Conservation (phyloP, 2,329 filamentous ascomycete species). For the Fusarium musae region DNA sequence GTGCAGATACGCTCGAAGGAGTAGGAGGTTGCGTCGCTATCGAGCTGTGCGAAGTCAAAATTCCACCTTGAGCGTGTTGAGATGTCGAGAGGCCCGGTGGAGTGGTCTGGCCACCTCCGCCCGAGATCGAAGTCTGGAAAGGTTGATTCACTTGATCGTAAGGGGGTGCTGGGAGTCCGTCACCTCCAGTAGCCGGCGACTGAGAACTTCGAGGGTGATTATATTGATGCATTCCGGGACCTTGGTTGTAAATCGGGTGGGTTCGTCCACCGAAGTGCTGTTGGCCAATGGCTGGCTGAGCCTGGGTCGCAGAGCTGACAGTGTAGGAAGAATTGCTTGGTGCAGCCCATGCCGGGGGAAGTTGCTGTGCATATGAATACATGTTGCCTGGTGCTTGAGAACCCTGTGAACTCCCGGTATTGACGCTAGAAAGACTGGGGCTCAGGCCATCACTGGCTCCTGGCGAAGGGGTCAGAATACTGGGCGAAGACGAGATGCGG, state of each 20-base stretch:
- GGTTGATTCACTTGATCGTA: conserved; percentile 75
- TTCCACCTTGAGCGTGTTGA: conserved; percentile 42
- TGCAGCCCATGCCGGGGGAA: conserved; percentile 69
- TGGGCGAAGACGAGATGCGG: conserved; percentile 45
- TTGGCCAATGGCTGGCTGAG: conserved; percentile 44
- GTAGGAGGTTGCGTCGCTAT: conserved; percentile 58
- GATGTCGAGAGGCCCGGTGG: conserved; percentile 45
- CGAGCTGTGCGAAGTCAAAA: conserved; percentile 44
- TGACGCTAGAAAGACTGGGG: conserved; percentile 69
- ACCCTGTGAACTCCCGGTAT: conserved; percentile 67
- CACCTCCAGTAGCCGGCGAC: conserved; percentile 64
- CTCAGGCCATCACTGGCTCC: conserved; percentile 70
- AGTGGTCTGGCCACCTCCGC: conserved; percentile 53
- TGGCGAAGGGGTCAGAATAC: conserved; percentile 53
- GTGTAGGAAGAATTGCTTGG: conserved; percentile 62
- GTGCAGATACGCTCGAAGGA: conserved; percentile 63
- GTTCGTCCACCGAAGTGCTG: conserved; percentile 46
- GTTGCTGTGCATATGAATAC: conserved; percentile 65
- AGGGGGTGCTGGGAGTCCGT: conserved; percentile 73
- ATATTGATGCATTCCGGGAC: conserved; percentile 59
- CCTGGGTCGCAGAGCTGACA: conserved; percentile 58
- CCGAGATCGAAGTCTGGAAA: conserved; percentile 69
- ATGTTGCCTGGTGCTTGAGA: conserved; percentile 64
- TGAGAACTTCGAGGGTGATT: conserved; percentile 50
- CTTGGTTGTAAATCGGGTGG: conserved; percentile 57